Evolutionary conservation across 2,329 filamentous ascomycete genomes (phyloP), one percentile per base, ranked within the genome.

Genomic region (Fusarium sp.): DNA sequence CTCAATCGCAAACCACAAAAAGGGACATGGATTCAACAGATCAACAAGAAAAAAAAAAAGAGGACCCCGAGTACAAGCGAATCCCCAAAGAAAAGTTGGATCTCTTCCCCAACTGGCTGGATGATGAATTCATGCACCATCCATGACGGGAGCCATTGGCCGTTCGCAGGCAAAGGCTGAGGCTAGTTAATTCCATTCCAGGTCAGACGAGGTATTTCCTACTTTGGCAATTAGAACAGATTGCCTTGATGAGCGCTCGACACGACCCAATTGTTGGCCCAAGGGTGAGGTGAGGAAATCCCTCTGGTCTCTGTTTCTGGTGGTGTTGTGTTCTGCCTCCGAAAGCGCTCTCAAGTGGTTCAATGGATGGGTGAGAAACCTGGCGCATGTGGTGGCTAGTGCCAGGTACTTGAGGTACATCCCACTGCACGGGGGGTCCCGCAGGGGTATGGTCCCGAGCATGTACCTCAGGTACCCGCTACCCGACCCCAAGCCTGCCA

Each of bases 21-120:
- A 57, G 64, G 59, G 64, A 67, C 64, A 64, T 65, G 57, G 65
- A 75, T 75, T 75, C 74, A 76, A 76, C 74, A 76, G 73, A 73
- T 75, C 73, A 74, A 73, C 73, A 68, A 72, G 64, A 65, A 60
- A 64, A 71, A 67, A n/a, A 69, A 70, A 71, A 70, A 67, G 68
- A 69, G 72, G 71, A 68, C 61, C 73, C 73, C 61, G 27, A 66
- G 53, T 50, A 68, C 64, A 65, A 69, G 44, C 67, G 54, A 63
- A 71, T 74, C 74, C 74, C 74, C 74, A 76, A 76, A 75, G 69
- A 75, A 74, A 70, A 58, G 42, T 46, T 49, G 61, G 20, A 61
- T 62, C 65, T 65, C 62, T 63, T 56, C 73, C 73, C 72, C 73
- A 75, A 74, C 73, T 73, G 60, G 62, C 68, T 64, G 60, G 70